Conservation (phyloP, 768 basidiomycete species). For the Leccinum subgranulosum region DNA sequence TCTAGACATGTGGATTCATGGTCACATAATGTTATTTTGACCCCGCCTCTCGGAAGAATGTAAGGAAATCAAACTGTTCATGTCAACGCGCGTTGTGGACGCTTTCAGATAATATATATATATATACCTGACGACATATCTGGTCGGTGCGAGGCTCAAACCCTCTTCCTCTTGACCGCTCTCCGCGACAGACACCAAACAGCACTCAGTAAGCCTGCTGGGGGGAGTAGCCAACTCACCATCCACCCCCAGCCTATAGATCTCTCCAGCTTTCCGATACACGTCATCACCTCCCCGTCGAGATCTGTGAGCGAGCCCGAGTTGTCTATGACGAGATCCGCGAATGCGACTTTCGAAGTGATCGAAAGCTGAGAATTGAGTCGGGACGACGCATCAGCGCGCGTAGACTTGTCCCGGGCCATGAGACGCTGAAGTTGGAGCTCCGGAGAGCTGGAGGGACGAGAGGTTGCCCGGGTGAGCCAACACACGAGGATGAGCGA, state of each 20-base stretch:
- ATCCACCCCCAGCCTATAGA: constrained; percentile 57
- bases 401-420: constrained; percentile 63
- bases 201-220: constrained; percentile 48
- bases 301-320: constrained; percentile 73
- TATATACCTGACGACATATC: too few relatives aligned
- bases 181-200: constrained; percentile 38
- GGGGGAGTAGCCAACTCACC: constrained; percentile 61
- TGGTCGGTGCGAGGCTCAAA: not conserved
- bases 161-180: constrained; percentile 18
- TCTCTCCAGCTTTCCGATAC: constrained; percentile 43
- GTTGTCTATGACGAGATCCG: constrained; percentile 87
- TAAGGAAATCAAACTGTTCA: too few relatives aligned
- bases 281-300: constrained; percentile 38
- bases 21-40: too few relatives aligned
- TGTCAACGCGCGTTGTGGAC: too few relatives aligned
- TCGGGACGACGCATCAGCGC: constrained; percentile 67
- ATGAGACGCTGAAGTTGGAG: constrained; percentile 84
- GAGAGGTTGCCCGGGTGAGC: not conserved
- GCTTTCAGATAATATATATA: too few relatives aligned
- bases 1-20: too few relatives aligned
- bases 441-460: constrained; percentile 60
- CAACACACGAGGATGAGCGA: not conserved
- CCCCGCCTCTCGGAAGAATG: too few relatives aligned
- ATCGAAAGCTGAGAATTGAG: constrained; percentile 82
- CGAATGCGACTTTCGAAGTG: constrained; percentile 74